Conservation (phyloP, 495 filamentous ascomycete species). For the Xylaria longipes region DNA sequence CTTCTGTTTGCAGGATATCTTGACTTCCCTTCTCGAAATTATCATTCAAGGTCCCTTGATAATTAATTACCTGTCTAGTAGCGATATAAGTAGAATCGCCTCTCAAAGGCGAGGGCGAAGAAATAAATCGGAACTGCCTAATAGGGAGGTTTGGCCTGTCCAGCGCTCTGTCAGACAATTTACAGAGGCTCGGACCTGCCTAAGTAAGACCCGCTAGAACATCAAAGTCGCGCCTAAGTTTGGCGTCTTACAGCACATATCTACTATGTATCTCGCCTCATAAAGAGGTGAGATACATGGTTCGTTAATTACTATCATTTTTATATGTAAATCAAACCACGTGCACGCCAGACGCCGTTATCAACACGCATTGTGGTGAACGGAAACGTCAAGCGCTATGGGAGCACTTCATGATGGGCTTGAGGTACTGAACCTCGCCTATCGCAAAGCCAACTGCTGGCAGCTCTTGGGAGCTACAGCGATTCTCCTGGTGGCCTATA, state of each 20-base stretch:
- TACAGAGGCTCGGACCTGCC: slow-evolving; percentile 11
- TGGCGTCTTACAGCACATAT: not conserved
- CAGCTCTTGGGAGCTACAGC: not conserved
- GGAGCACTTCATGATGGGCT: slow-evolving; percentile 6
- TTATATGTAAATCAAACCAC: not conserved
- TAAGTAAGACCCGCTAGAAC: slow-evolving; percentile 11
- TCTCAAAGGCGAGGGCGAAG: not conserved
- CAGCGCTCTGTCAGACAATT: slow-evolving; percentile 7
- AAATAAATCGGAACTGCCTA: not conserved
- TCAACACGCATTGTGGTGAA: not conserved
- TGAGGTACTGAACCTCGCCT: not conserved
- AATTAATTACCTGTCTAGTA: not conserved
- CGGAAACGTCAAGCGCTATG: not conserved
- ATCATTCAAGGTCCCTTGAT: not conserved
- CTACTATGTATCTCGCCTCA: not conserved
- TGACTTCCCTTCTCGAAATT: not conserved
- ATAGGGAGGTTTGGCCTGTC: slow-evolving; percentile 10
- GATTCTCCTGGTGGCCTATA: not conserved
- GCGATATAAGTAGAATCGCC: slow-evolving; percentile 7
- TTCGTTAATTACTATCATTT: not conserved
- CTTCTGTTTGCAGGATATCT: not conserved
- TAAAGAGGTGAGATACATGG: not conserved
- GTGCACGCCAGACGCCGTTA: not conserved
- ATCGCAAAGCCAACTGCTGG: not conserved
- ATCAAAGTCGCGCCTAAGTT: not conserved